Base-by-base conservation (phyloP, 106 monocot genomes). In the Vanilla planifolia region DNA sequence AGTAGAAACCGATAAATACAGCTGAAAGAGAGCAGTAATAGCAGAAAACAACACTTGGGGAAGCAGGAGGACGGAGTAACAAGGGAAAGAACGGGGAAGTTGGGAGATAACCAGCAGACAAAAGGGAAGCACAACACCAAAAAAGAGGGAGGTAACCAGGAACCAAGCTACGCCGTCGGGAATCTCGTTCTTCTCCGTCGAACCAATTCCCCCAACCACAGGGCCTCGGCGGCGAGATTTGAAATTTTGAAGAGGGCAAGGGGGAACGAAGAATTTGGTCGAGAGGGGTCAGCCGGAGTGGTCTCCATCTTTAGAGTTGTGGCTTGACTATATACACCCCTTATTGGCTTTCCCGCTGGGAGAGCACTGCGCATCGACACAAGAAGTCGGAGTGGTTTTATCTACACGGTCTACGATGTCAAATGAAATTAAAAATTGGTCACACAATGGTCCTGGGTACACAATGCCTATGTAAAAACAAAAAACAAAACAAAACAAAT, bases 171-270 rank as follows among this genome's bases (percentile, higher is more conserved):
- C 32, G 30, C 55, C 25, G 55, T 16, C 55, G 55, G 19, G 25
- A 55, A 25, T 33, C 55, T 55, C 30, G 34, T 16, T 17, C 57
- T 29, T 57, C 35, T 35, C 35, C 14, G 20, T 35, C 57, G 33
- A 21, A 34, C 34, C 34, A 57, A 35, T 8, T 33, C 33, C 35
- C 21, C 34, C 19, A n/a, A 1, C 35, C n/a, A 35, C 57, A 8
- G 57, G 13, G 34, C 11, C 57, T 57, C 57, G 57, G 57, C 57
- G 33, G 34, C 35, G 57, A 57, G 57, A 57, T 57, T 57, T 57
- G 57, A 57, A 57, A 57, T 57, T 57, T 57, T 57, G 57, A 57
- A 35, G 57, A 36, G 53, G 21, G 21, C 0, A 30, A 24, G 26
- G 53, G 21, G 19, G 34, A 19, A 36, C n/a, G n/a, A n/a, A n/a